Percentiles rank a stretch among this genome's conserved stretches.
These are phyloP conservation scores for Populus euphratica DNA, from an alignment of 345 rosid genomes.

Conservation along the genomic window DNA sequence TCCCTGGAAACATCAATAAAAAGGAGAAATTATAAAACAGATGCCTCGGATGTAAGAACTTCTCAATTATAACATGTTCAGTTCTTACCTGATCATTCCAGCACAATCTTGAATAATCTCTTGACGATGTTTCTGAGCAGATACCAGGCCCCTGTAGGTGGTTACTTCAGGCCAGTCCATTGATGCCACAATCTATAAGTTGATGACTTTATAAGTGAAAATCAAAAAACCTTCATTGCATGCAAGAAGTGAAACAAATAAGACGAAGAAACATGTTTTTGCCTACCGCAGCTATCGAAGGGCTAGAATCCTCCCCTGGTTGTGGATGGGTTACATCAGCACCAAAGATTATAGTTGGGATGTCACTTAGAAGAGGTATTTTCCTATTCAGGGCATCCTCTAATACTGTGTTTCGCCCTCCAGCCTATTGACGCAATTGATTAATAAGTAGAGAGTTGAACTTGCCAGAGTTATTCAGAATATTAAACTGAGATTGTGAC, in stretches of 20 bases:
- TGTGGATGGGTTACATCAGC: background rate
- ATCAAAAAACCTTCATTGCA: background rate
- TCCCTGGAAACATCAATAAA: background rate
- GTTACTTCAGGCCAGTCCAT: background rate
- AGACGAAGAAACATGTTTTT: background rate
- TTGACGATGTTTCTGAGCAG: background rate
- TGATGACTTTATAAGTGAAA: background rate
- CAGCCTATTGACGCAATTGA: background rate
- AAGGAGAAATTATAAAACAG: background rate
- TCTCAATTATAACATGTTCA: background rate
- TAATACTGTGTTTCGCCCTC: background rate
- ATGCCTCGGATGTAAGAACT: too few species aligned
- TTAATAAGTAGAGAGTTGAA: background rate
- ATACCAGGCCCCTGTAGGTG: background rate
- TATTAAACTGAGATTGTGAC: background rate
- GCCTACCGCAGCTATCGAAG: background rate
- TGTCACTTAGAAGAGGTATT: background rate
- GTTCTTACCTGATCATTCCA: background rate
- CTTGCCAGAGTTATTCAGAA: background rate
- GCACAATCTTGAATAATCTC: background rate
- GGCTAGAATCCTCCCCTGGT: background rate
- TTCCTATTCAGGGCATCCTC: background rate
- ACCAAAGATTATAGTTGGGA: background rate
- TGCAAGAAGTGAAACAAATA: background rate
- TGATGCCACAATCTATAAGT: background rate